Evolutionary conservation across 441 rosid genomes (phyloP), one percentile per base, ranked within the genome.

Genomic region (Bocquillonia castaneifolia): DNA sequence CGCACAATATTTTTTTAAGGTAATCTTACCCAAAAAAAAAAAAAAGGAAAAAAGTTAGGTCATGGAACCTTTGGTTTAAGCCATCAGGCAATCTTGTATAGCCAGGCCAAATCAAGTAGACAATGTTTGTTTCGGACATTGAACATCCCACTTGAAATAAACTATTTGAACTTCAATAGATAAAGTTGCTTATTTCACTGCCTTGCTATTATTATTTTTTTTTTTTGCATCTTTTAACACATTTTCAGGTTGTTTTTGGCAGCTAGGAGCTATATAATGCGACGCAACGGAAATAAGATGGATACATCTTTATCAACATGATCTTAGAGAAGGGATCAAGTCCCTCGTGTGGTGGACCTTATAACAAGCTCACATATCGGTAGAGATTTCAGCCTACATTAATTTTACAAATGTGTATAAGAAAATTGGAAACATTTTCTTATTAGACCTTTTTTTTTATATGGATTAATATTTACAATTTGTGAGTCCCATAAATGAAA

Each of bases 321-420:
- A 47, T 15, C 3, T 17, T 14, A 7, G 60, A 15, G 37, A 28
- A 5, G n/a, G 22, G 17, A 55, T 55, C 20, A 59, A 42, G 23
- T 23, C n/a, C 52, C 65, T 32, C 52, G 54, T 62, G 66, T 44
- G 54, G 66, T 44, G 66, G 66, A 63, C 66, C 54, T 62, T 63
- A 8, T 10, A 31, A 45, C 5, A 47, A 45, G 22, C 20, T 28
- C 25, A 44, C 25, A 45, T 44, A 44, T 28, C 25, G 54, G 53
- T 62, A 17, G 26, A 62, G 26, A 42, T 22, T 62, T 28, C 7
- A 13, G 34, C 20, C 25, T 20, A 14, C 32, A 6, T n/a, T n/a
- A n/a, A 42, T 53, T 4, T 47, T 47, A 53, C 14, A 53, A 6
- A 13, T 53, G 15, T 25, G 15, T 26, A 13, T 53, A 20, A 50